Base-by-base conservation (phyloP, 768 basidiomycete genomes). In the Lepiota venenata region DNA sequence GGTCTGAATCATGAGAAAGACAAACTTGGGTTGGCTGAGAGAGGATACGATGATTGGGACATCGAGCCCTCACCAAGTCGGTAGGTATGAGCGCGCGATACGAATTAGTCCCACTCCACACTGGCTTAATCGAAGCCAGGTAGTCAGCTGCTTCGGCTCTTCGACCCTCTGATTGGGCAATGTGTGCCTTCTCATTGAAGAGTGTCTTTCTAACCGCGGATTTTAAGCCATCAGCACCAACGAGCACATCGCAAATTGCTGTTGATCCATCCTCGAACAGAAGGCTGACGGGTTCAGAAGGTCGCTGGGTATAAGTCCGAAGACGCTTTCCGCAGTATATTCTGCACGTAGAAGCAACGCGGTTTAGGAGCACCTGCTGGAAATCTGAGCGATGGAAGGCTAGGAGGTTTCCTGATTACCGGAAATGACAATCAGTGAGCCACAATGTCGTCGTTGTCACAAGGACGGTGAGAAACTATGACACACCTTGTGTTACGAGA, bases 181-280 rank as follows among this genome's bases (percentile, higher is more conserved):
- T 58, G 41, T 64, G 63, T 2, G 68, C 70, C 55, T 73, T 72
- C 60, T 75, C 75, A 44, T 58, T 61, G 46, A 78, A 56, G 42
- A 81, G 59, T 3, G 66, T 63, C 27, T 66, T 63, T 35, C 79
- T 70, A 59, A 84, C 79, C 53, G 71, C 72, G 27, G 84, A 86
- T 67, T 81, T 82, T 55, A 87, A 56, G 3, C 85, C 85, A 58
- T 88, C 86, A n/a, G 84, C 85, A 36, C 85, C 86, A 49, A 88
- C 66, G 67, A 90, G 77, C 10, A 88, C 63, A 63, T 89, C 86
- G 62, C 84, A 88, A 20, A 72, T 70, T 4, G 82, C 72, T 10
- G 69, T 74, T 12, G 82, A 72, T 39, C 83, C 85, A 60, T 89
- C 88, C 57, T 79, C 70, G 63, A 89, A 90, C 18, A 71, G 61